Evolutionary conservation across 2,329 filamentous ascomycete genomes (phyloP).

Genomic region (Talaromyces sp.): DNA sequence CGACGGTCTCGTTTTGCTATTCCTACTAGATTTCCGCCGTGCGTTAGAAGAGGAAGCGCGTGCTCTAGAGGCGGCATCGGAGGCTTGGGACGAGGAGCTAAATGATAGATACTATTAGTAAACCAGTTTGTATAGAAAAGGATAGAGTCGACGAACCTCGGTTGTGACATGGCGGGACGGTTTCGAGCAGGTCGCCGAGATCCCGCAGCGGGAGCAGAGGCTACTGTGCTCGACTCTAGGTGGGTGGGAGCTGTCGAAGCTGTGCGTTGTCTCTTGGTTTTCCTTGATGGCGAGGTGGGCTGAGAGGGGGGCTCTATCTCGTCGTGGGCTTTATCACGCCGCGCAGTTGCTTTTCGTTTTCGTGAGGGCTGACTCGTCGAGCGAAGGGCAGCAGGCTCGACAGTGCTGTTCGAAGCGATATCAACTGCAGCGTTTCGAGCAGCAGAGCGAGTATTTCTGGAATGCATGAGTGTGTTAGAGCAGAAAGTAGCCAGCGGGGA

Average conservation of each 20-base stretch:
- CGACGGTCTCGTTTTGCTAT: conserved; percentile 61
- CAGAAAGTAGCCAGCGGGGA: not conserved
- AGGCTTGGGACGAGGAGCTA: conserved; percentile 61
- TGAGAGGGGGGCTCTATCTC: conserved; percentile 29
- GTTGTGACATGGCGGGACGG: conserved; percentile 37
- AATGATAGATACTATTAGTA: conserved; percentile 17
- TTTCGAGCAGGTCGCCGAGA: conserved; percentile 39
- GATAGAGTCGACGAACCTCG: conserved; percentile 27
- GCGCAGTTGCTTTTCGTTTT: conserved; percentile 70
- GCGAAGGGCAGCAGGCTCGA: conserved; percentile 34
- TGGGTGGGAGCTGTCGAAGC: conserved; percentile 36
- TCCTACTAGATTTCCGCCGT: conserved; percentile 67
- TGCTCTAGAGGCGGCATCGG: conserved; percentile 57
- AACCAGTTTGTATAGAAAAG: not conserved
- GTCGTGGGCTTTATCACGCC: conserved; percentile 43
- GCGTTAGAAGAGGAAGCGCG: conserved; percentile 57
- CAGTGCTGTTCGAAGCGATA: conserved; percentile 29
- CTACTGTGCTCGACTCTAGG: conserved; percentile 28
- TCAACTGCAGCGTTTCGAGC: conserved; percentile 74
- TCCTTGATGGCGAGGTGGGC: conserved; percentile 44
- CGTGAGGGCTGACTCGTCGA: conserved; percentile 49
- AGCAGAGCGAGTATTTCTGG: conserved; percentile 93
- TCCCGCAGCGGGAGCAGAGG: conserved; percentile 43
- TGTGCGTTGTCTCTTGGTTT: conserved; percentile 68
- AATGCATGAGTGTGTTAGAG: conserved; percentile 72